These are phyloP conservation scores for Eucommia ulmoides DNA, from an alignment of 257 asterid genomes.

Conservation along the genomic window DNA sequence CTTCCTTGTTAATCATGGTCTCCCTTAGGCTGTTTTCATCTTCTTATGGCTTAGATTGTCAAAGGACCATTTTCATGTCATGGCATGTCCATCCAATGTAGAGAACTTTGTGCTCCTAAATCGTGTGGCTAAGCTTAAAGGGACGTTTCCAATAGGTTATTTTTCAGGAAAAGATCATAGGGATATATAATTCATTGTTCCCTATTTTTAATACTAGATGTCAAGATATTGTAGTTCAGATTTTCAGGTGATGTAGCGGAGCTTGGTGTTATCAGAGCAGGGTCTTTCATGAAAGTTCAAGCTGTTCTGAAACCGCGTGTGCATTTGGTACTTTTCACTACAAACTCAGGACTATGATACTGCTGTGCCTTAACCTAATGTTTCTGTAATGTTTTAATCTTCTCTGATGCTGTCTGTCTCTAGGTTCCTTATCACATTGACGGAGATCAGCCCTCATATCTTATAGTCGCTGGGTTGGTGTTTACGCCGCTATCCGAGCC, in stretches of 20 bases:
- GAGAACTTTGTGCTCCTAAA: too few relatives aligned
- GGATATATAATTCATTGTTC: too few relatives aligned
- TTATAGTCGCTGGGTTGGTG: constrained; percentile 93
- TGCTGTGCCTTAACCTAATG: too few relatives aligned
- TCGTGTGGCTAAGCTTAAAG: too few relatives aligned
- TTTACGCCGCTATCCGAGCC: constrained; percentile 96
- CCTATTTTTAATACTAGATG: not conserved
- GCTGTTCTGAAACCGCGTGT: constrained; percentile 62
- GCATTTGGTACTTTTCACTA: constrained; percentile 50
- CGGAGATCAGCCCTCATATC: constrained; percentile 84
- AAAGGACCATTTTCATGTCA: too few relatives aligned
- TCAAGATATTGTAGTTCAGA: constrained; percentile 24
- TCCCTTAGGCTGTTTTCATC: not conserved
- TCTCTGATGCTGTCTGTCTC: constrained; percentile 5
- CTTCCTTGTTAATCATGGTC: not conserved
- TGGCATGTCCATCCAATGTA: too few relatives aligned
- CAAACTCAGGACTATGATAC: not conserved
- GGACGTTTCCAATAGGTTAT: too few relatives aligned
- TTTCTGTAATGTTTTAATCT: too few relatives aligned
- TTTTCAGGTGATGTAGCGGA: constrained; percentile 75
- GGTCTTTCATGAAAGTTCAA: constrained; percentile 55
- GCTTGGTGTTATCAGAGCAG: constrained; percentile 78
- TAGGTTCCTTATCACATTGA: constrained; percentile 95
- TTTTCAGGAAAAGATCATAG: too few relatives aligned
- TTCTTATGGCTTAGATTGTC: too few relatives aligned